Evolutionary conservation across 2,329 filamentous ascomycete genomes (phyloP), one percentile per base, ranked within the genome.

Genomic region (Claviceps purpurea): DNA sequence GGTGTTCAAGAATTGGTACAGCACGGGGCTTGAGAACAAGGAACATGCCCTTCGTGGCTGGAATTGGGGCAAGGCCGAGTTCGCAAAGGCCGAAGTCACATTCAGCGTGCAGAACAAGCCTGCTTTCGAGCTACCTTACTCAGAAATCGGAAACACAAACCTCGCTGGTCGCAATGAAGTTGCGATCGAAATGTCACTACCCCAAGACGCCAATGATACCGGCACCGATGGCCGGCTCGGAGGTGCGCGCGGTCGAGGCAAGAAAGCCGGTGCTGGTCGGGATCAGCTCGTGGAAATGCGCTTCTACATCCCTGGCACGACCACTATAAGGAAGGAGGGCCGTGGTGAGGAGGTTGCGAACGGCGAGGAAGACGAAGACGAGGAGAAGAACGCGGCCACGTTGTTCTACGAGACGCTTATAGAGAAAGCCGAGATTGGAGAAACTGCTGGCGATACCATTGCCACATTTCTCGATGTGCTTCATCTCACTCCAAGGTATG

Each of bases 31-130:
- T 54, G 90, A 97, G 67, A 87, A 81, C 67, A 89, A 88, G 68
- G 93, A 98, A 70, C 93, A 97, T 68, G 89, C 93, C 24, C 74
- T 98, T 54, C 83, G 93, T 60, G 93, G 93, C 52, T 98, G 93
- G 93, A 98, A 98, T 68, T 98, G 93, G 94, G 93, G 93, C 62
- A 98, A 97, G 71, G 88, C 89, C 57, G 93, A 98, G 63, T 95
- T 98, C 66, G 85, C 86, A 56, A 95, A 97, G 70, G 85, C 89
- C 51, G 93, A 98, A 72, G 80, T 98, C 52, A 81, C 87, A 34
- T 98, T 98, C 76, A 97, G 90, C 67, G 93, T 98, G 40, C 89
- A 95, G 66, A 98, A 96, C 69, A 83, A 89, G 61, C 93, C 93
- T 3, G 88, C 91, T 5, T 98, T 98, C 68, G 93, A 97, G 69